These are phyloP conservation scores for Pleurozium schreberi DNA, from an alignment of 225 moss, liverwort and hornwort species.

Conservation along the genomic window DNA sequence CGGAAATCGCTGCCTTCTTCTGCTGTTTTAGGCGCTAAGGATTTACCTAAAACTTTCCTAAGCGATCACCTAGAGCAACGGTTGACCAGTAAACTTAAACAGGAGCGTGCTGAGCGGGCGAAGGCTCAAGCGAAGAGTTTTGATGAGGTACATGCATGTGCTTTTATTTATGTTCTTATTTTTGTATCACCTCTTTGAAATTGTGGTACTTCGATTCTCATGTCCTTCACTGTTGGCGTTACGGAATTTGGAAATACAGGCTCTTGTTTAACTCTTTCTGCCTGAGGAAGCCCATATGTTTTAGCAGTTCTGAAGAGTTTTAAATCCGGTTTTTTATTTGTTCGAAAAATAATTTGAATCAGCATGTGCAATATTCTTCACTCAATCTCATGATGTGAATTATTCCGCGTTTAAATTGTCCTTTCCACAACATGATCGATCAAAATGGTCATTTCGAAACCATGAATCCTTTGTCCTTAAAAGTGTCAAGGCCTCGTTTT, in stretches of 20 bases:
- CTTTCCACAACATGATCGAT: not conserved
- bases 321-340: not conserved
- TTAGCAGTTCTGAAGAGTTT: not conserved
- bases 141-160: slow-evolving; percentile 49
- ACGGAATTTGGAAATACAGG: not conserved
- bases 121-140: slow-evolving; percentile 42
- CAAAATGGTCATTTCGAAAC: not conserved
- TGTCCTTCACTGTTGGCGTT: not conserved
- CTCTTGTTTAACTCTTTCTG: not conserved
- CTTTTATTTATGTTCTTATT: not conserved
- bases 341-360: not conserved
- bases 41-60: slow-evolving; percentile 83
- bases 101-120: slow-evolving; percentile 77
- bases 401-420: too few relatives aligned
- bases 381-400: too few relatives aligned
- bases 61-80: slow-evolving; percentile 94
- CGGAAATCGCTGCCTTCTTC: slow-evolving; percentile 81
- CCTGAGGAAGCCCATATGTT: not conserved
- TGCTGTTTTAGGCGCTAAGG: slow-evolving; percentile 90
- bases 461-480: not conserved
- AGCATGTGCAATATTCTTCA: not conserved
- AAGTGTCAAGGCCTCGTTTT: not conserved
- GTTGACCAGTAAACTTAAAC: slow-evolving; percentile 78
- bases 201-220: not conserved
- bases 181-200: not conserved